Percentiles rank a stretch among this genome's conserved stretches.
Evolutionary conservation across 225 moss, liverwort and hornwort species (phyloP).

Genomic region (Marchantia paleacea): DNA sequence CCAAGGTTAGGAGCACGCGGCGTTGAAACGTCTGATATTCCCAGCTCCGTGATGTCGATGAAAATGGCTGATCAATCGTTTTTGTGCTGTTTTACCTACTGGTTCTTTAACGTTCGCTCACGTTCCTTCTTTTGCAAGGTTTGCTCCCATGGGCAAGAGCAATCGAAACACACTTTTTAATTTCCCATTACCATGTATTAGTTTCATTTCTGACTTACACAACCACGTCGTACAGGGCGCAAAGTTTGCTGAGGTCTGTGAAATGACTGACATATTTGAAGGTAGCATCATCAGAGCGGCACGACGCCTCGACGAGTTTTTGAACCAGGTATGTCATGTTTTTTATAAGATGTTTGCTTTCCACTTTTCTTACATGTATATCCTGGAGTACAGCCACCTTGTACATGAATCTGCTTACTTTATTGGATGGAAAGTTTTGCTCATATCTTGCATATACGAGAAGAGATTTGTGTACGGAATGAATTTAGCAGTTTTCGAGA

Average conservation of each 20-base stretch:
- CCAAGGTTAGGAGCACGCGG: slow-evolving; percentile 55
- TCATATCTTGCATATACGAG: not conserved
- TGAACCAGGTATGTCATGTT: slow-evolving; percentile 74
- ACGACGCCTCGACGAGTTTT: slow-evolving; percentile 86
- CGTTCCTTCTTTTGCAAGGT: no score
- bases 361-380: not conserved
- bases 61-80: no score
- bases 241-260: slow-evolving; percentile 79
- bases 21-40: not conserved
- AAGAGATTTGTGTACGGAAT: not conserved
- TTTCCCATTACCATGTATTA: no score
- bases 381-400: not conserved
- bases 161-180: no score
- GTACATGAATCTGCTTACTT: not conserved
- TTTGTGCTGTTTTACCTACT: no score
- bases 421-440: not conserved
- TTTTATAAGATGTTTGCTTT: not conserved
- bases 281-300: slow-evolving; percentile 95
- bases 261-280: slow-evolving; percentile 97
- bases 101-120: no score
- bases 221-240: slow-evolving; percentile 53
- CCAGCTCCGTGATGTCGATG: no score
- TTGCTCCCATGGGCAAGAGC: no score
- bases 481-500: not conserved
- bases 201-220: no score